Base-by-base conservation (phyloP, 108 stramenopile species). In the Epipyxis sp. region DNA sequence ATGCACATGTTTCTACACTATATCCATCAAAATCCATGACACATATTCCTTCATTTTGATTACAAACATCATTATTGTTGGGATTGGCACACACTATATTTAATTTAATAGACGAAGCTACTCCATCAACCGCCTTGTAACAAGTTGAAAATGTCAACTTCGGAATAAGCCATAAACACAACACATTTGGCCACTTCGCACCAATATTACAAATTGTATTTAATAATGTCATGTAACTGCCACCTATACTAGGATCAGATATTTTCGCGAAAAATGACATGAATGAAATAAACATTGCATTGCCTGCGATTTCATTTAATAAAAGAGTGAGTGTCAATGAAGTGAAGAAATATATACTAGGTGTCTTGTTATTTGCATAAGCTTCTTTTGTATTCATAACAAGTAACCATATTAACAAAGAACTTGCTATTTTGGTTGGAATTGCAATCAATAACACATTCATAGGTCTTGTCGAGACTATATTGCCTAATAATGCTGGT, bases 221-320 rank as follows among this genome's bases (percentile, higher is more conserved):
- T 59, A 99, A 81, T 40, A 98, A 81, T 0, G 98, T 99, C 98
- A 98, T 99, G 92, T 99, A 99, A 3, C 91, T 91, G 3, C 98
- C 98, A 42, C 98, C 98, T 79, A 99, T 97, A 40, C 92, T 89
- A 0, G 95, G 94, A 88, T 99, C 98, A 54, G 95, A 93, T 35
- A 97, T 85, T 58, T 84, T 83, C 1, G 95, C 93, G 83, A 96
- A 98, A 83, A 99, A 99, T 16, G 93, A 93, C 98, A 99, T 99
- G 87, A 94, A 94, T 0, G 94, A 88, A 80, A 96, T 94, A 82
- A 97, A 98, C 89, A 96, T 94, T 59, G 93, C 78, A 59, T 89
- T 93, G 46, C 87, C 84, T 43, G 90, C 91, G 32, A 91, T 91
- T 29, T 94, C 92, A 67, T 94, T 93, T 50, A 20, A 6, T 61